Conservation (phyloP, 2,329 filamentous ascomycete species). For the Cercospora berteroae region DNA sequence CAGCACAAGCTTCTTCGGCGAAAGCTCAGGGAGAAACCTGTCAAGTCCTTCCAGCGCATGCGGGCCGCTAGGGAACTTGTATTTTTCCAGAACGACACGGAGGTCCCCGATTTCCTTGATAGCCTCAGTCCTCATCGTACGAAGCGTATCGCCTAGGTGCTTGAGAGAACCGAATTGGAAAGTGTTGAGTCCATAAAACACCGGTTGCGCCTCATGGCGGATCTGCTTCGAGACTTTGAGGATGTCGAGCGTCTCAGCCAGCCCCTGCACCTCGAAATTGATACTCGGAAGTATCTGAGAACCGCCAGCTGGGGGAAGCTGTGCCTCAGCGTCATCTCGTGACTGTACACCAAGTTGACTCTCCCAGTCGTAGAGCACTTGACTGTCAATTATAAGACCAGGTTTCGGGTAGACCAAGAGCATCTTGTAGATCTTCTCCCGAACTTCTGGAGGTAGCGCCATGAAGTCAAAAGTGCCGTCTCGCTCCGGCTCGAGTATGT, state of each 20-base stretch:
- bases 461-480: background rate
- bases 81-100: background rate
- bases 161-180: background rate
- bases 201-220: background rate
- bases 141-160: background rate
- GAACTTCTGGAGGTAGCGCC: background rate
- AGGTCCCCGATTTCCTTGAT: background rate
- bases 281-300: background rate
- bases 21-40: background rate
- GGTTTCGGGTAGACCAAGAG: background rate
- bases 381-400: background rate
- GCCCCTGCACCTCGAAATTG: background rate
- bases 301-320: background rate
- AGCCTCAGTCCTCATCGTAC: background rate
- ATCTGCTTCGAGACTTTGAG: background rate
- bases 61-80: background rate
- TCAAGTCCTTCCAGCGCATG: background rate
- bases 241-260: background rate
- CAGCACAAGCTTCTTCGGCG: background rate
- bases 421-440: background rate
- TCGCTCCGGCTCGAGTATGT: background rate
- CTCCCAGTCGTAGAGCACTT: background rate
- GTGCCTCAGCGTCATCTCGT: background rate
- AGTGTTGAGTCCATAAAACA: background rate
- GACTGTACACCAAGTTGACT: background rate